A percentile compares a stretch with the other conserved stretches of the same genome.
Conservation (phyloP, 2,329 filamentous ascomycete genomes). For the Aureobasidium vineae region DNA sequence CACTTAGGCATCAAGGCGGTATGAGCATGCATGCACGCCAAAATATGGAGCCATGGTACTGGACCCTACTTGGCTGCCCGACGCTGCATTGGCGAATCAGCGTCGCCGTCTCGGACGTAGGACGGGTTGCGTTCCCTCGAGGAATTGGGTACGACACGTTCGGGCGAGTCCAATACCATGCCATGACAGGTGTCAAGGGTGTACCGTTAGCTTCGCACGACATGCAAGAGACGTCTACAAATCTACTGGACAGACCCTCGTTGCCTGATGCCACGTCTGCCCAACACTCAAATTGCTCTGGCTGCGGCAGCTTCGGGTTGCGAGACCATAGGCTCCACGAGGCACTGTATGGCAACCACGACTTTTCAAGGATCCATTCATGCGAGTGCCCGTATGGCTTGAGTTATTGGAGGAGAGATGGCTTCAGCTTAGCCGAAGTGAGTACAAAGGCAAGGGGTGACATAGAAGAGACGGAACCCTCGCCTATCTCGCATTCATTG, state of each 20-base stretch:
- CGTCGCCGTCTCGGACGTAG: conserved; percentile 10
- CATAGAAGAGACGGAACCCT: conserved; percentile 12
- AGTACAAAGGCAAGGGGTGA: conserved; percentile 22
- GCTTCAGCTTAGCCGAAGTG: conserved; percentile 12
- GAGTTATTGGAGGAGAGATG: not conserved
- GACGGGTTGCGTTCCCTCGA: conserved; percentile 17
- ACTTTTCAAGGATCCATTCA: conserved; percentile 13
- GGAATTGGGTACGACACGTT: conserved; percentile 15
- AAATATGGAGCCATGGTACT: conserved; percentile 17
- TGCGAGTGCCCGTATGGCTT: conserved; percentile 13
- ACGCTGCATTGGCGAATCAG: conserved; percentile 25
- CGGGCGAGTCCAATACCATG: conserved; percentile 4
- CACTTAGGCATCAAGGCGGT: conserved; percentile 22
- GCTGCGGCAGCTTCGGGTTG: conserved; percentile 9
- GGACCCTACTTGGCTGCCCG: conserved; percentile 23
- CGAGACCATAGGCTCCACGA: conserved; percentile 16
- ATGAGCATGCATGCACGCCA: conserved; percentile 21
- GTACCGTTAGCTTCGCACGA: conserved; percentile 23
- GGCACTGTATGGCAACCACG: conserved; percentile 24
- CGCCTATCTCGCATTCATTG: conserved; percentile 23
- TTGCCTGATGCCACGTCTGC: conserved; percentile 7
- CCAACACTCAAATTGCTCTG: not conserved
- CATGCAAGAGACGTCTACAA: conserved; percentile 6
- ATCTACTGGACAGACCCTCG: not conserved
- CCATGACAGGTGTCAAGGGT: conserved; percentile 23